Percentiles rank a stretch among this genome's conserved stretches.
phyloP scores from a whole-genome alignment of 192 early-diverging fungal species.

The Helicostylum pulchrum region DNA sequence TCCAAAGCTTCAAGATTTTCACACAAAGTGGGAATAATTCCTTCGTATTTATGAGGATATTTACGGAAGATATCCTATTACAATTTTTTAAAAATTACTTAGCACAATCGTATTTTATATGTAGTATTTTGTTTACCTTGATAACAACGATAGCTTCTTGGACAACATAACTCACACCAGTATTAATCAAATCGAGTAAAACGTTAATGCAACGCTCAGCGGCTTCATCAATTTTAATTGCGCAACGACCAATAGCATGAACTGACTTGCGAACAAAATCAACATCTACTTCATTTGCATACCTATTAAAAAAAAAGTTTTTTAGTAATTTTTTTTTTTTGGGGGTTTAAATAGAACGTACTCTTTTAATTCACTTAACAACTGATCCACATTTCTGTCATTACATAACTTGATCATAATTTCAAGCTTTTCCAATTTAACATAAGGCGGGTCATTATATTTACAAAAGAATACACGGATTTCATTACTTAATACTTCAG shows the following conservation, averaged over 20 bases:
- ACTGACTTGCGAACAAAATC: constrained; percentile 92
- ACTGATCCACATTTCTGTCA: constrained; percentile 85
- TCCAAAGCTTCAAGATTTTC: constrained; percentile 85
- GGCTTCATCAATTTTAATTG: constrained; percentile 85
- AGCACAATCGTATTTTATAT: not conserved
- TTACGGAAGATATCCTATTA: constrained; percentile 87
- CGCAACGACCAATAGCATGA: constrained; percentile 87
- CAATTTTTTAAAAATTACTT: not conserved
- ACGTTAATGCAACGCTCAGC: constrained; percentile 83
- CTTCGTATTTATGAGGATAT: constrained; percentile 86
- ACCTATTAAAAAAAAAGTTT: constrained; percentile 53
- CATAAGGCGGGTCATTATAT: constrained; percentile 97
- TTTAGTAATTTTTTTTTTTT: not conserved
- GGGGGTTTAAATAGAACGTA: too few relatives aligned
- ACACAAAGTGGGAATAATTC: constrained; percentile 83
- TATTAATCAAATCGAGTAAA: constrained; percentile 89
- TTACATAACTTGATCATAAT: constrained; percentile 88
- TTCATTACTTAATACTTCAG: constrained; percentile 85
- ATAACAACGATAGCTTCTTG: constrained; percentile 91
- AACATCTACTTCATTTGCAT: constrained; percentile 95
- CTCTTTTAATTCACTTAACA: constrained; percentile 93
- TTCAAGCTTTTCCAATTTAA: constrained; percentile 94
- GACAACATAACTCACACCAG: constrained; percentile 84
- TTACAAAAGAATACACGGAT: constrained; percentile 97
- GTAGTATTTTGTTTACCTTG: constrained; percentile 58